phyloP scores from a whole-genome alignment of 2,329 filamentous ascomycete genomes.

The Scorias spongiosa region DNA sequence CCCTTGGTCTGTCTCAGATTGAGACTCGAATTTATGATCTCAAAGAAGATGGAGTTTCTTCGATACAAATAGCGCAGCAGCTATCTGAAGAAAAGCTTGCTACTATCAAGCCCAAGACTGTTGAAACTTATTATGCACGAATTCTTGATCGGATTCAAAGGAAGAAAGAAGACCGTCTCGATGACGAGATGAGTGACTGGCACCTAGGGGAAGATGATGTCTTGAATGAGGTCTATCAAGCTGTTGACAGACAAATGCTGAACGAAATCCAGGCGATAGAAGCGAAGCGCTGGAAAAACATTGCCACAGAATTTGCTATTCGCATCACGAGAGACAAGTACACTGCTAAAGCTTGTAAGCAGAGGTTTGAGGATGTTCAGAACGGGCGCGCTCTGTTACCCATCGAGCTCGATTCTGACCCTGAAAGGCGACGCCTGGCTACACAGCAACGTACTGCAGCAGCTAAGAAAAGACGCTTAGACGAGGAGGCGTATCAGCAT shows the following conservation, averaged over 20 bases:
- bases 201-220: constrained; percentile 33
- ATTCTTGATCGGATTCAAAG: constrained; percentile 28
- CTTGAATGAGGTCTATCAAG: constrained; percentile 25
- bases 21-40: constrained; percentile 32
- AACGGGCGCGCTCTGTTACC: constrained; percentile 31
- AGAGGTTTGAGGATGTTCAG: constrained; percentile 26
- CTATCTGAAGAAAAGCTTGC: constrained; percentile 27
- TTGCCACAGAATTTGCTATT: constrained; percentile 24
- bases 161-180: constrained; percentile 29
- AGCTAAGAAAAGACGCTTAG: constrained; percentile 12
- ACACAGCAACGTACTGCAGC: constrained; percentile 14
- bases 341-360: constrained; percentile 30
- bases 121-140: constrained; percentile 32
- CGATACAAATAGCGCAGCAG: constrained; percentile 29
- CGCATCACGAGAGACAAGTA: constrained; percentile 24
- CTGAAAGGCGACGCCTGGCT: constrained; percentile 22
- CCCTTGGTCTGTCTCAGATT: constrained; percentile 6
- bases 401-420: constrained; percentile 27
- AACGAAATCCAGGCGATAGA: constrained; percentile 25
- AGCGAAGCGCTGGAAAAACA: constrained; percentile 27
- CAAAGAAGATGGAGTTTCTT: constrained; percentile 25
- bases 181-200: constrained; percentile 35
- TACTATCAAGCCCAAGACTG: constrained; percentile 30
- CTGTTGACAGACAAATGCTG: constrained; percentile 29
- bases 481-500: constrained; percentile 6